A percentile compares a stretch with the other conserved stretches of the same genome.
Evolutionary conservation across 805 yeast genomes (phyloP).

Genomic region (Candida nonsorbophila): DNA sequence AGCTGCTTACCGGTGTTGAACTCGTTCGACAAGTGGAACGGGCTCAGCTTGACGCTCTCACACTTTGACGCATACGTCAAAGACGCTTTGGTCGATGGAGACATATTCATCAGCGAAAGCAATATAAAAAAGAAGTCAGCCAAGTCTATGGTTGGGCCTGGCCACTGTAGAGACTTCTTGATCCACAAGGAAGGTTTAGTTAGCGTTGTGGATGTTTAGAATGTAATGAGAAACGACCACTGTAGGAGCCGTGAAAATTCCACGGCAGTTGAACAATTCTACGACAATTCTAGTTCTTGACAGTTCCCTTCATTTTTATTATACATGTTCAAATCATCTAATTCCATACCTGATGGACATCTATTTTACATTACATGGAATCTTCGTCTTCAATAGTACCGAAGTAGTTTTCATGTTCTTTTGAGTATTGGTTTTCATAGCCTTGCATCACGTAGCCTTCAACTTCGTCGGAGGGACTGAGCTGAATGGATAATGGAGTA

Average conservation of each 20-base stretch:
- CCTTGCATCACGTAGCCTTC: constrained; percentile 34
- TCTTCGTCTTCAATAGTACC: constrained; percentile 14
- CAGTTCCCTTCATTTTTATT: background rate
- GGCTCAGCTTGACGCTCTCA: constrained; percentile 14
- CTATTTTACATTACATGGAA: constrained; percentile 1
- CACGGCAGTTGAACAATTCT: background rate
- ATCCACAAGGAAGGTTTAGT: constrained; percentile 26
- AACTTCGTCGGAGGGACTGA: constrained; percentile 35
- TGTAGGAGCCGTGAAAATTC: too few species aligned
- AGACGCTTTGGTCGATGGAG: constrained; percentile 2
- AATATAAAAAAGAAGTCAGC: constrained; percentile 1
- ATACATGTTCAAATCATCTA: background rate
- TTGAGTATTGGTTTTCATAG: constrained; percentile 16
- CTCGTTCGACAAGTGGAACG: constrained; percentile 34
- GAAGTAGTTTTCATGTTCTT: constrained; percentile 34
- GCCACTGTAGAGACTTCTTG: constrained; percentile 16
- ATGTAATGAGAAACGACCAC: too few species aligned
- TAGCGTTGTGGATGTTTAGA: too few species aligned
- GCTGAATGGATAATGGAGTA: constrained; percentile 19
- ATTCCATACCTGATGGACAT: constrained; percentile 2
- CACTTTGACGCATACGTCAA: constrained; percentile 10
- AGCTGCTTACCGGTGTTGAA: constrained; percentile 34
- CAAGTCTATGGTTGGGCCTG: constrained; percentile 4
- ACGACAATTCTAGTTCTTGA: background rate
- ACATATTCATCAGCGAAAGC: constrained; percentile 9